These are phyloP conservation scores for Colletotrichum destructivum DNA, from an alignment of 2,329 filamentous ascomycete species.

Conservation along the genomic window DNA sequence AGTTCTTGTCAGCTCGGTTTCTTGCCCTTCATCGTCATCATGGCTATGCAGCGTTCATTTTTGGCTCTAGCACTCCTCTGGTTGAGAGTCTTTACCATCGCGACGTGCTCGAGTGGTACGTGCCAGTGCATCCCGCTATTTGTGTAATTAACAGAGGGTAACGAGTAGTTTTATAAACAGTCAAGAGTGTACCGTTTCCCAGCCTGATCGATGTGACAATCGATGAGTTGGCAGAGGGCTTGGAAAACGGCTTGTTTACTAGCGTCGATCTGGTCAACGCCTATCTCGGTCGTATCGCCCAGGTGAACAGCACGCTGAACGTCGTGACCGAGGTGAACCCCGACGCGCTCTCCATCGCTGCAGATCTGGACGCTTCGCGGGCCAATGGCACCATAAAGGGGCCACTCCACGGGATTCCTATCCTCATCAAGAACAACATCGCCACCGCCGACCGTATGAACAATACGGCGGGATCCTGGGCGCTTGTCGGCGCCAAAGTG, in stretches of 20 bases:
- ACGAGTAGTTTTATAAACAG: conserved; percentile 9
- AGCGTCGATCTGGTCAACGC: conserved; percentile 54
- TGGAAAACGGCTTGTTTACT: conserved; percentile 52
- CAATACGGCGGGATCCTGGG: conserved; percentile 72
- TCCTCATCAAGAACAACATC: conserved; percentile 78
- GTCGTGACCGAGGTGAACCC: conserved; percentile 55
- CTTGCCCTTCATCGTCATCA: neutral
- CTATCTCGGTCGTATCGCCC: conserved; percentile 47
- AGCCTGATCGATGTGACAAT: conserved; percentile 52
- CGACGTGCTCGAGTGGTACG: conserved; percentile 27
- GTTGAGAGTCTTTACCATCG: conserved; percentile 23
- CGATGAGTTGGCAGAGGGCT: conserved; percentile 51
- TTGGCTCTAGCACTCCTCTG: conserved; percentile 20
- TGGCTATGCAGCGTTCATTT: conserved; percentile 11
- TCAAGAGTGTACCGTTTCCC: conserved; percentile 47
- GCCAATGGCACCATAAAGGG: conserved; percentile 47
- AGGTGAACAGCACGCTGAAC: conserved; percentile 47
- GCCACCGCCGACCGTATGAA: conserved; percentile 73
- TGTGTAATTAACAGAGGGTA: neutral
- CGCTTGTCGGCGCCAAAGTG: conserved; percentile 69
- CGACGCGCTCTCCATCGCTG: conserved; percentile 52
- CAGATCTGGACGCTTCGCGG: conserved; percentile 51
- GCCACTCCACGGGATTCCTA: conserved; percentile 74
- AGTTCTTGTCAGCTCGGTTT: no score
- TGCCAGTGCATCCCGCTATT: neutral